Base-by-base conservation (phyloP, 2,329 filamentous ascomycete species). In the Fusarium chlamydosporum region DNA sequence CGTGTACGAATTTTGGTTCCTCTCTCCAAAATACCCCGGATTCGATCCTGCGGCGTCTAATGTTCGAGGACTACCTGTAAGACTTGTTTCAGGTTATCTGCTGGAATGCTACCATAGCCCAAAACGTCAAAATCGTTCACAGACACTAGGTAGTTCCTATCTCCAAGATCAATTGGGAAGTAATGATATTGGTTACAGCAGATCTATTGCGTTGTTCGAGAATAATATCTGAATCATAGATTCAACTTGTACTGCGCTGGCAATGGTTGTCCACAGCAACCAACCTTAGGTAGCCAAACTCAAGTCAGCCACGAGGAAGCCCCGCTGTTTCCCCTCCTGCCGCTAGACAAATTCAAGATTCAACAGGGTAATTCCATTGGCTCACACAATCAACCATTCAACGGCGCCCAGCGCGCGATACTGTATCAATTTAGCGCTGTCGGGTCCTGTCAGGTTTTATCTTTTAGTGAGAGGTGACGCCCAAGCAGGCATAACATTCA, bases 251-350 rank as follows among this genome's bases (percentile, higher is more conserved):
- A 38, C 33, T 63, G 27, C 35, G 45, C 12, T 46, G 52, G 46
- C 47, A 37, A 52, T 40, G 37, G 67, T 65, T 68, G 67, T 70
- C 67, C 67, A 43, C 45, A 53, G 67, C 67, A 70, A 70, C 67
- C 53, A 33, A 29, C 11, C 27, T 33, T 26, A n/a, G n/a, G n/a
- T n/a, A n/a, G 43, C 50, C 26, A 45, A 50, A 18, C 40, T 62
- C 35, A 27, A 50, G 18, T 11, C 41, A 42, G 38, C 41, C 48
- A 62, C 54, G 46, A 51, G 62, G 57, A 33, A 53, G 62, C 51
- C 67, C 67, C 67, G 56, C 62, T 70, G 26, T 67, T 46, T 47
- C 62, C 62, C 56, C 52, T 58, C 51, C 29, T 33, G 42, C 54
- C 67, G 63, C 67, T 68, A 70, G 61, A 29, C 3, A 33, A 20